phyloP scores from a whole-genome alignment of 2,329 filamentous ascomycete species.

The Xylariomycetidae sp. region DNA sequence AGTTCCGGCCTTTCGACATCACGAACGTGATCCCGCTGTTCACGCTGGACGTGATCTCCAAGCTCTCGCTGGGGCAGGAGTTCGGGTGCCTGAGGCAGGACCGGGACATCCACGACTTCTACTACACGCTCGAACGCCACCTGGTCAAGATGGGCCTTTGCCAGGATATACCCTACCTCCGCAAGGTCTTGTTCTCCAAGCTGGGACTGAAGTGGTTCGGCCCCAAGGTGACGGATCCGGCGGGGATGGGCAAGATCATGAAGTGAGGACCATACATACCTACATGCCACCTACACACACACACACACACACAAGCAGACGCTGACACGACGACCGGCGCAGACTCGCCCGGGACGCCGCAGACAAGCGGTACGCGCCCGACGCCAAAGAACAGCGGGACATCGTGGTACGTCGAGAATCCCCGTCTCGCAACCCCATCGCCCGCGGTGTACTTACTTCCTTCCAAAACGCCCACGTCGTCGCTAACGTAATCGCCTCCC shows the following conservation, averaged over 20 bases:
- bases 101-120: conserved; percentile 37
- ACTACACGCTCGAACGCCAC: conserved; percentile 29
- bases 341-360: too few species aligned
- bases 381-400: conserved; percentile 5
- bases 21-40: conserved; percentile 39
- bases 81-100: conserved; percentile 40
- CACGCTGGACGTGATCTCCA: conserved; percentile 46
- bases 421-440: too few species aligned
- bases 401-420: conserved; percentile 5
- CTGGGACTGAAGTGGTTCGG: conserved; percentile 29
- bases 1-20: conserved; percentile 33
- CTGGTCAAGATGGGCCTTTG: conserved; percentile 33
- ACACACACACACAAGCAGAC: conserved; percentile 4
- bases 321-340: too few species aligned
- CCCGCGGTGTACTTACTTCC: too few species aligned
- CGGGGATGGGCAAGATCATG: conserved; percentile 24
- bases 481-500: too few species aligned
- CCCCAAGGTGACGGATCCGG: conserved; percentile 27
- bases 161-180: conserved; percentile 35
- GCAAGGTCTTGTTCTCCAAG: conserved; percentile 26
- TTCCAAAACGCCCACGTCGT: too few species aligned
- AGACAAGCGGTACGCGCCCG: conserved; percentile 3
- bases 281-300: too few species aligned
- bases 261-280: conserved; percentile 15
- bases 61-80: conserved; percentile 40